Conservation (phyloP, 805 yeast species). For the Lachancea sp. region DNA sequence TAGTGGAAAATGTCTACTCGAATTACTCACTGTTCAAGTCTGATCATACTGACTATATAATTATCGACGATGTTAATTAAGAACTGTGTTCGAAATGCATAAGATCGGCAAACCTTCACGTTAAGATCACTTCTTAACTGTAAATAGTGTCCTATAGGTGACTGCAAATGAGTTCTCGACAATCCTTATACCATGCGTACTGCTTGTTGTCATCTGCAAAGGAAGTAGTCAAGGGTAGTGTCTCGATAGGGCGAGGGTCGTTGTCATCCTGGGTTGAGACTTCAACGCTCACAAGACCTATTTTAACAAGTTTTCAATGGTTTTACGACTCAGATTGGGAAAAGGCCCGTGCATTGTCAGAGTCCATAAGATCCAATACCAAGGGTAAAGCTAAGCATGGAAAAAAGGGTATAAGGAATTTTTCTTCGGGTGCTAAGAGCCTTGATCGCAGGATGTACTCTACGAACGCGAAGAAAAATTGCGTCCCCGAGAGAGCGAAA, state of each 20-base stretch:
- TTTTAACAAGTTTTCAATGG: constrained; percentile 22
- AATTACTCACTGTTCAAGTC: too few relatives aligned
- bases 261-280: constrained; percentile 22
- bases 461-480: not conserved
- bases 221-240: constrained; percentile 20
- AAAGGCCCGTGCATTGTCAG: constrained; percentile 23
- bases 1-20: too few relatives aligned
- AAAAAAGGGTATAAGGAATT: not conserved
- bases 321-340: constrained; percentile 32
- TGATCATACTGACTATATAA: too few relatives aligned
- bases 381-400: constrained; percentile 5
- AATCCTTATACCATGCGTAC: constrained; percentile 20
- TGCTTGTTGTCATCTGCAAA: constrained; percentile 21
- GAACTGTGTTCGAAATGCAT: too few relatives aligned
- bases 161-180: constrained; percentile 21
- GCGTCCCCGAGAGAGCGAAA: not conserved
- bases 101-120: too few relatives aligned
- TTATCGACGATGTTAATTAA: too few relatives aligned
- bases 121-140: too few relatives aligned
- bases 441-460: constrained; percentile 10
- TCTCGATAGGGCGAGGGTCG: constrained; percentile 20
- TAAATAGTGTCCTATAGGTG: too few relatives aligned
- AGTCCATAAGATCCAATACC: constrained; percentile 4
- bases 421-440: constrained; percentile 1
- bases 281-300: constrained; percentile 24